phyloP scores from a whole-genome alignment of 345 rosid species.

The Salix arbutifolia region DNA sequence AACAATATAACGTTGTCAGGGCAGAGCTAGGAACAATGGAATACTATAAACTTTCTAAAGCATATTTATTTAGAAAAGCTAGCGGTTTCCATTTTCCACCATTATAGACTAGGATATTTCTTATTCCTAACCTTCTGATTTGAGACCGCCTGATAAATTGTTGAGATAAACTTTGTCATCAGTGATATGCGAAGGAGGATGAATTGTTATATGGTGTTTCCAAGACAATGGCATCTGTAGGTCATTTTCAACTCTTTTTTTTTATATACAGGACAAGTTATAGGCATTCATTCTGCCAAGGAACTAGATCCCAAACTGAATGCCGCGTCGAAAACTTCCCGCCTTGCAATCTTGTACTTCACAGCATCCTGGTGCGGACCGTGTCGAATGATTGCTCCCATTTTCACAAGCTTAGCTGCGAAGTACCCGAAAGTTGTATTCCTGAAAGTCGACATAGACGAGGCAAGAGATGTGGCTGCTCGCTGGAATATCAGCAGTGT shows the following conservation, averaged over 20 bases:
- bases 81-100: neutral
- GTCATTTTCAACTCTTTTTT: neutral
- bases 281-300: constrained; percentile 52
- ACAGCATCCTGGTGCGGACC: constrained; percentile 98
- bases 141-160: neutral
- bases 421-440: constrained; percentile 62
- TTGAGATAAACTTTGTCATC: neutral
- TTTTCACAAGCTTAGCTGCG: constrained; percentile 63
- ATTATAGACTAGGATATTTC: neutral
- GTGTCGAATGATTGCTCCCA: constrained; percentile 83
- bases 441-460: constrained; percentile 75
- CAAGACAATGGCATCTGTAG: neutral
- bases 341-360: constrained; percentile 73
- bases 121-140: neutral
- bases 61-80: neutral
- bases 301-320: constrained; percentile 67
- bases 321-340: constrained; percentile 64
- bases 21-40: neutral
- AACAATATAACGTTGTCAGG: neutral
- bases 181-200: neutral
- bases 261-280: constrained; percentile 59
- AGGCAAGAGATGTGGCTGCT: constrained; percentile 53
- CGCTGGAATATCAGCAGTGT: constrained; percentile 74
- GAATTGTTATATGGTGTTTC: neutral
- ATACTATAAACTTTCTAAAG: neutral